phyloP scores from a whole-genome alignment of 305 asterid species.

The Fraxinus paxiana region DNA sequence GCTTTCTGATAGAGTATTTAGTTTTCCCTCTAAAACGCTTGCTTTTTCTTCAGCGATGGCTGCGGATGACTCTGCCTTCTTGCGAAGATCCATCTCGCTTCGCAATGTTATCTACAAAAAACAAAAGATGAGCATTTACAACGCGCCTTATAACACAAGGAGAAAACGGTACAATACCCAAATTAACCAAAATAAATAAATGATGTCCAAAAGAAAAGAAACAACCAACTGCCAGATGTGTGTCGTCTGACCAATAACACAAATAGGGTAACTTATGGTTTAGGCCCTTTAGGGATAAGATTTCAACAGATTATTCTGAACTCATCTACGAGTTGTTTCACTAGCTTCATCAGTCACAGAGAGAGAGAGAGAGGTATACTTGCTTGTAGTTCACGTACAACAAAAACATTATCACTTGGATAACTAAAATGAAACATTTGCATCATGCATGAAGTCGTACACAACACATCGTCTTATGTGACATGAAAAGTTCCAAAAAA shows the following conservation, averaged over 20 bases:
- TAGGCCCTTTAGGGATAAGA: background rate
- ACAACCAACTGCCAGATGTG: background rate
- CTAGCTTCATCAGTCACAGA: background rate
- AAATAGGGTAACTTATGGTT: background rate
- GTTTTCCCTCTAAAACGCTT: slow-evolving; percentile 56
- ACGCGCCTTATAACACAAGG: slow-evolving; percentile 1
- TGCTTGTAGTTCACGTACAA: background rate
- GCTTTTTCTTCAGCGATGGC: slow-evolving; percentile 78
- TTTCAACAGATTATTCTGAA: background rate
- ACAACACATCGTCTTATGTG: background rate
- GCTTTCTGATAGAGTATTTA: slow-evolving; percentile 57
- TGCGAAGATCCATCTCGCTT: slow-evolving; percentile 69
- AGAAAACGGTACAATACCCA: slow-evolving; percentile 10
- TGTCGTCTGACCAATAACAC: background rate
- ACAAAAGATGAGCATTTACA: slow-evolving; percentile 16
- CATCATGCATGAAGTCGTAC: background rate
- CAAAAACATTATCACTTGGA: background rate
- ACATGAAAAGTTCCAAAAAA: slow-evolving; percentile 4
- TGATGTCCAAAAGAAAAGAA: slow-evolving; percentile 6
- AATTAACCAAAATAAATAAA: background rate
- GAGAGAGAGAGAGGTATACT: background rate
- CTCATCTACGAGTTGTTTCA: background rate
- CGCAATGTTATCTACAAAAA: slow-evolving; percentile 58
- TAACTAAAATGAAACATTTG: background rate
- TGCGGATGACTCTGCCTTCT: slow-evolving; percentile 69